Evolutionary conservation across 2,329 filamentous ascomycete genomes (phyloP).

Genomic region (Neodidymelliopsis sp.): DNA sequence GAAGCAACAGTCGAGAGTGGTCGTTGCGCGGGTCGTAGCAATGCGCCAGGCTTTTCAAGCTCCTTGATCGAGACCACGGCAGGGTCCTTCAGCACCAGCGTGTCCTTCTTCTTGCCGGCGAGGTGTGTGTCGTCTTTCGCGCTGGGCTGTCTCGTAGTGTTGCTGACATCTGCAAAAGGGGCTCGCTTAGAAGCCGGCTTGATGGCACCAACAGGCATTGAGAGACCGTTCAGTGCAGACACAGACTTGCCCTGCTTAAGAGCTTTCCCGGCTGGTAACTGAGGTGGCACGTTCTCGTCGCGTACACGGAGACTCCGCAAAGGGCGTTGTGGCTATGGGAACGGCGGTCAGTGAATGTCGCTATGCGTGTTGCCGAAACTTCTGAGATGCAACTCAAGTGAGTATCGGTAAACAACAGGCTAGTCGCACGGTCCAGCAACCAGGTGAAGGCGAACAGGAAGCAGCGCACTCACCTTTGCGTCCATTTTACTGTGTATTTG

Average conservation of each 20-base stretch:
- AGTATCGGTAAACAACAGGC: conserved; percentile 7
- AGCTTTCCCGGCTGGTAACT: conserved; percentile 53
- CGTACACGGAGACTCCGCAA: conserved; percentile 65
- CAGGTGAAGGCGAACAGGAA: conserved; percentile 8
- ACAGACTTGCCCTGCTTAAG: conserved; percentile 85
- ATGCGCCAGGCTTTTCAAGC: conserved; percentile 53
- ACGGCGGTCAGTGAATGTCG: conserved; percentile 28
- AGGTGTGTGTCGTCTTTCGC: conserved; percentile 65
- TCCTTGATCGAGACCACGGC: conserved; percentile 45
- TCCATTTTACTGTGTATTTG: conserved; percentile 48
- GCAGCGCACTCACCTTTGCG: conserved; percentile 51
- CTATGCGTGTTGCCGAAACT: background rate
- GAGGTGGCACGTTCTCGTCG: conserved; percentile 71
- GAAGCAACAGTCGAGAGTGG: conserved; percentile 50
- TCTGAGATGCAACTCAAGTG: background rate
- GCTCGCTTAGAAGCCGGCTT: conserved; percentile 76
- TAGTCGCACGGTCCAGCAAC: background rate
- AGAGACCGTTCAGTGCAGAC: conserved; percentile 64
- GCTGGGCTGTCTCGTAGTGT: conserved; percentile 58
- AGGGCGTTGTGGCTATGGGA: conserved; percentile 72
- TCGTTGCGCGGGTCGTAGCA: conserved; percentile 69
- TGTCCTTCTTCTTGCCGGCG: conserved; percentile 50
- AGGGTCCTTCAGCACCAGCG: conserved; percentile 45
- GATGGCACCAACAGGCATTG: conserved; percentile 60
- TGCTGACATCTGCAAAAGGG: conserved; percentile 84